A percentile compares a stretch with the other conserved stretches of the same genome.
Evolutionary conservation across 2,329 filamentous ascomycete genomes (phyloP).

Genomic region (Aspergillus sp.): DNA sequence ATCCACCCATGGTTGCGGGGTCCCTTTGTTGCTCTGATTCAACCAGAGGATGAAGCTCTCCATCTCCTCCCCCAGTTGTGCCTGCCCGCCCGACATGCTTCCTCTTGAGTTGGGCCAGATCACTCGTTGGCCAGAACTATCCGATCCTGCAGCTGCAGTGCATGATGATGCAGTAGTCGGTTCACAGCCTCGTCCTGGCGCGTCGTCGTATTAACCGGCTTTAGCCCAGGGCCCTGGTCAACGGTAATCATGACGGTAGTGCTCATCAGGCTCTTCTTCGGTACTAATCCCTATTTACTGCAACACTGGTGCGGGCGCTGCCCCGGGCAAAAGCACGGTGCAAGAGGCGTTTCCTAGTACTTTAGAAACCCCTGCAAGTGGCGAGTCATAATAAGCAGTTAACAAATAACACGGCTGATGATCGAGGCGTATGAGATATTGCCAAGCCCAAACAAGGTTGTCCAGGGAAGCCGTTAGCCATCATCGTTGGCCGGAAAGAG

Average conservation of each 20-base stretch:
- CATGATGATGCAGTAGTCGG: neutral
- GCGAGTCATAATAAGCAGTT: slow-evolving; percentile 5
- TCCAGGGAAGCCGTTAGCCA: slow-evolving; percentile 10
- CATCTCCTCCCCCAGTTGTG: neutral
- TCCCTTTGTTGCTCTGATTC: slow-evolving; percentile 6
- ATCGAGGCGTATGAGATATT: slow-evolving; percentile 1
- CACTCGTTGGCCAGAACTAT: neutral
- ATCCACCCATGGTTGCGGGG: slow-evolving; percentile 14
- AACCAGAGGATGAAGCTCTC: neutral
- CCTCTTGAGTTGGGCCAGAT: neutral
- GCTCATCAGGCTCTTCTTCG: neutral
- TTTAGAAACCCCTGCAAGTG: slow-evolving; percentile 14
- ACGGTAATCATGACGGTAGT: neutral
- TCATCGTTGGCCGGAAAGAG: neutral
- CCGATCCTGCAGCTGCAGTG: neutral
- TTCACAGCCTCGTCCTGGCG: neutral
- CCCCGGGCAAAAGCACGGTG: slow-evolving; percentile 5
- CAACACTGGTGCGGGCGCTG: neutral
- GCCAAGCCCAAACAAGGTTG: slow-evolving; percentile 19
- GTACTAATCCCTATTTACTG: neutral
- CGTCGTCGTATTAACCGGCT: neutral
- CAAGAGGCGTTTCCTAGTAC: slow-evolving; percentile 13
- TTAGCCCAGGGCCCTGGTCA: neutral
- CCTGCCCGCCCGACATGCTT: neutral
- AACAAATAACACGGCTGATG: slow-evolving; percentile 4